Evolutionary conservation across 352 stramenopile species (phyloP).

Genomic region (Phytophthora niederhauseri): DNA sequence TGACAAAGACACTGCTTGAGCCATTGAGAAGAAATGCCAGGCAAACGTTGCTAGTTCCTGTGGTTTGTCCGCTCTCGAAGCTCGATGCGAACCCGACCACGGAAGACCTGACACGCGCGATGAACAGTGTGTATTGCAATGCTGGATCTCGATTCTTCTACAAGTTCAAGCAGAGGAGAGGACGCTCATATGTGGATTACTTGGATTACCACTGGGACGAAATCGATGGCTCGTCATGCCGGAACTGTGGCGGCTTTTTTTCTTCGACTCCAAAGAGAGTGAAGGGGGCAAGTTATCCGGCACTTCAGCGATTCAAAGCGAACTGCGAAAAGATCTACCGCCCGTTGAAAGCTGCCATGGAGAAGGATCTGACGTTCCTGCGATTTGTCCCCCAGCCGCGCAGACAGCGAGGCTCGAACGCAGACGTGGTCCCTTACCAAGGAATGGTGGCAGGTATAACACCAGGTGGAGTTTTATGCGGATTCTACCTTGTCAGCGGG

Average conservation of each 20-base stretch:
- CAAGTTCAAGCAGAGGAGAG: neutral
- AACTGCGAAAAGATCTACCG: slow-evolving; percentile 21
- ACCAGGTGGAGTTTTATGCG: slow-evolving; percentile 22
- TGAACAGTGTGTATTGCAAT: neutral
- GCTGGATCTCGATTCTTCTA: slow-evolving; percentile 1
- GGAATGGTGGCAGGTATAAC: slow-evolving; percentile 25
- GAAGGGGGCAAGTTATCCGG: neutral
- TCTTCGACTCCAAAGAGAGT: neutral
- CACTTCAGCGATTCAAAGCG: neutral
- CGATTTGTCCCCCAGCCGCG: slow-evolving; percentile 22
- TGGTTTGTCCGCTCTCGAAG: neutral
- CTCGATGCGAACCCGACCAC: neutral
- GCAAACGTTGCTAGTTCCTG: neutral
- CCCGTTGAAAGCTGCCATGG: slow-evolving; percentile 14
- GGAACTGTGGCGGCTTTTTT: neutral
- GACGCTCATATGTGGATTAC: neutral
- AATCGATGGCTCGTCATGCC: neutral
- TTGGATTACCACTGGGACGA: neutral
- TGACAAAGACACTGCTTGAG: neutral
- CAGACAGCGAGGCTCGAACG: neutral
- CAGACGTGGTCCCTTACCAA: slow-evolving; percentile 5
- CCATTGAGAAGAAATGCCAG: neutral
- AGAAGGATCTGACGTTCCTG: slow-evolving; percentile 12
- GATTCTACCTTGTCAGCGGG: slow-evolving; percentile 22
- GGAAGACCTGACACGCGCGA: neutral